Evolutionary conservation across 2,329 filamentous ascomycete species (phyloP).

Genomic region (Nigrograna mackinnonii): DNA sequence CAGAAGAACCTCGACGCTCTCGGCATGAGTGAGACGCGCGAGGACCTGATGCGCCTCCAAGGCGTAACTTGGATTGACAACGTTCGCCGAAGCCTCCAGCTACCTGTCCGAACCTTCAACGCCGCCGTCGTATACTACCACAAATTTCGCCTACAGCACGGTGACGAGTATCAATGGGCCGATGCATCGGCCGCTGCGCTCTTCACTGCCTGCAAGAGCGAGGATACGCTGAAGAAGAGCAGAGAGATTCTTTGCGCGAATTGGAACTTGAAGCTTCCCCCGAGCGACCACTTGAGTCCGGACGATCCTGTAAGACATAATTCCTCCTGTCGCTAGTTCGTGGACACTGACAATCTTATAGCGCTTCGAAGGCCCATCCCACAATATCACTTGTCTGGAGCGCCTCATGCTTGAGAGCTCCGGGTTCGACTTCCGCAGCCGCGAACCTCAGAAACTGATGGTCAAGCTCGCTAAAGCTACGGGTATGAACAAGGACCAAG

Average conservation of each 20-base stretch:
- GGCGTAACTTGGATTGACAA: conserved; percentile 89
- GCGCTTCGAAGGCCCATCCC: conserved; percentile 79
- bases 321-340: conserved; percentile 1
- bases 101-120: conserved; percentile 89
- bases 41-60: conserved; percentile 79
- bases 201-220: conserved; percentile 94
- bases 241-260: conserved; percentile 88
- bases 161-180: conserved; percentile 83
- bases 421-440: conserved; percentile 89
- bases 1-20: conserved; percentile 71
- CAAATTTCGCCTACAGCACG: conserved; percentile 84
- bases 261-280: conserved; percentile 76
- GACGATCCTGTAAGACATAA: conserved; percentile 82
- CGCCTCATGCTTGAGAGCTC: conserved; percentile 90
- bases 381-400: conserved; percentile 86
- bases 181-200: conserved; percentile 87
- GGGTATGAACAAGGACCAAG: conserved; percentile 55
- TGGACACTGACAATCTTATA: conserved; percentile 40
- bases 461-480: conserved; percentile 74
- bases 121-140: conserved; percentile 93
- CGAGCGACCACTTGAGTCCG: conserved; percentile 70
- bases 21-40: conserved; percentile 74
- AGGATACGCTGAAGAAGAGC: conserved; percentile 97
- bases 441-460: conserved; percentile 83
- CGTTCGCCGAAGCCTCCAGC: conserved; percentile 74